Evolutionary conservation across 768 basidiomycete genomes (phyloP), one percentile per base, ranked within the genome.

Genomic region (Clitopilus hobsonii): DNA sequence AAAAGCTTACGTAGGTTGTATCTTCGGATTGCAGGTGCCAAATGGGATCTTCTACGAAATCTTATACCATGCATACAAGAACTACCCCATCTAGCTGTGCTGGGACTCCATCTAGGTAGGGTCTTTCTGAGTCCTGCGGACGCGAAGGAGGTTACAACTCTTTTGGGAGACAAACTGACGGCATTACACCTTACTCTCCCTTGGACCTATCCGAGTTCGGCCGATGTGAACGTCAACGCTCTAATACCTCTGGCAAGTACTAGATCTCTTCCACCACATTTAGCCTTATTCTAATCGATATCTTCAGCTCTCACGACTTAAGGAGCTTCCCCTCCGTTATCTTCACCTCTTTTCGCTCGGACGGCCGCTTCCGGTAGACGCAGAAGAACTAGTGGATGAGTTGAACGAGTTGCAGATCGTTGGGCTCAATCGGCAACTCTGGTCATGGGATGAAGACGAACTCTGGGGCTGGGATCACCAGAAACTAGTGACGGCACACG

Each of bases 351-450:
- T 74, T 54, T 71, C 69, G 23, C 63, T 61, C 32, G 56, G 63
- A 20, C 24, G 54, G 28, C 61, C 67, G 20, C 58, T 73, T 25
- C 73, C 73, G 14, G 59, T 75, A 20, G 60, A 63, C 38, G 54
- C 69, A 6, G 65, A 68, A 7, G 73, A 75, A 48, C 59, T 75
- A n/a, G 69, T 67, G 22, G 56, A 56, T 48, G 72, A 74, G 51
- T 56, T 68, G 53, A 59, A 63, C 45, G 59, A 61, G 16, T 60
- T 74, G n/a, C 58, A 62, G 36, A 69, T 67, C 52, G 60, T 77
- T 24, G 75, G 73, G 24, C 64, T 73, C 18, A 71, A 74, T 54
- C 72, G 74, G 49, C 68, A 67, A 20, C 56, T 77, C 6, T 75
- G 71, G 70, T 61, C 65, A 8, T 64, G 74, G 29, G 66, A 69